Evolutionary conservation across 208 protist genomes (phyloP).

Genomic region (Leishmania tarentolae): DNA sequence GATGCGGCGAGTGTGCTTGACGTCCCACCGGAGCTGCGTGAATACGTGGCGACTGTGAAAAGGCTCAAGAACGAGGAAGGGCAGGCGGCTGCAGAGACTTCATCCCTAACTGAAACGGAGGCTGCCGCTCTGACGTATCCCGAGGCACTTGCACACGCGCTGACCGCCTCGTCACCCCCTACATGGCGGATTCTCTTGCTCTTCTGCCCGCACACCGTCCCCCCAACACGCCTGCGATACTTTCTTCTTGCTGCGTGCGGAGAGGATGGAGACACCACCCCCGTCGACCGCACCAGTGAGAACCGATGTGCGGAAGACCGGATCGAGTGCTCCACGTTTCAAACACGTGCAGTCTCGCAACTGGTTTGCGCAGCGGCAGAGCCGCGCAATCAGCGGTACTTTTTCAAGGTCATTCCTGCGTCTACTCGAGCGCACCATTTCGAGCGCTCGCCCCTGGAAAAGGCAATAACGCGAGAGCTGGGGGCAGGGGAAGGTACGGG

Average conservation of each 20-base stretch:
- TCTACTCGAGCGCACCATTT: slow-evolving; percentile 43
- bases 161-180: slow-evolving; percentile 6
- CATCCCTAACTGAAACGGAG: not conserved
- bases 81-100: not conserved
- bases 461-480: not conserved
- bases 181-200: slow-evolving; percentile 15
- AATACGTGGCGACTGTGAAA: not conserved
- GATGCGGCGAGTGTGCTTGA: not conserved
- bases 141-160: slow-evolving; percentile 11
- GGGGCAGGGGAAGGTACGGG: too few species aligned
- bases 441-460: slow-evolving; percentile 7
- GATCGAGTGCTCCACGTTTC: slow-evolving; percentile 61
- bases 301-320: not conserved
- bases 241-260: slow-evolving; percentile 14
- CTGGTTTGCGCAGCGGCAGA: slow-evolving; percentile 48
- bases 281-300: not conserved
- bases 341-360: slow-evolving; percentile 32
- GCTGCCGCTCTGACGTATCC: slow-evolving; percentile 6
- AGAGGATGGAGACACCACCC: not conserved
- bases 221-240: slow-evolving; percentile 9
- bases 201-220: not conserved
- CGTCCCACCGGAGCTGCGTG: slow-evolving; percentile 17
- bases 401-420: slow-evolving; percentile 57
- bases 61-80: not conserved
- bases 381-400: slow-evolving; percentile 51